Conservation (phyloP, 2,329 filamentous ascomycete genomes). For the Xylaria hypoxylon region DNA sequence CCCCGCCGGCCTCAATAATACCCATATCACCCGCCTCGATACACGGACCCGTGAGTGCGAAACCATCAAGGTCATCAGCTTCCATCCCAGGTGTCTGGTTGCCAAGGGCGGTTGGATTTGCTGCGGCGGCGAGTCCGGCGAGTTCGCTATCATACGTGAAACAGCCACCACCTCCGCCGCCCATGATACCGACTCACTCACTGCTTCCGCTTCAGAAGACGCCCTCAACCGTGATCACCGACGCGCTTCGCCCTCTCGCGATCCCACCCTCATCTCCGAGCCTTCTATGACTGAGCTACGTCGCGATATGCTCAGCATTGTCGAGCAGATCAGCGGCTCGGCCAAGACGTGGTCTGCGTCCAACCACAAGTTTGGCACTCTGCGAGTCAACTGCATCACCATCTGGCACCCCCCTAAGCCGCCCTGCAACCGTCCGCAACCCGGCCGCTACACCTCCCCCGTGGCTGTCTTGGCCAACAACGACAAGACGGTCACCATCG, state of each 20-base stretch:
- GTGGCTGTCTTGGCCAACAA: slow-evolving; percentile 89
- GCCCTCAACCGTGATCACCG: slow-evolving; percentile 42
- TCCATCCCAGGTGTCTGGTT: slow-evolving; percentile 86
- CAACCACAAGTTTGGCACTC: slow-evolving; percentile 66
- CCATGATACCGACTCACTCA: slow-evolving; percentile 44
- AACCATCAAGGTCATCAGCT: slow-evolving; percentile 77
- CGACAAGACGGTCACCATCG: slow-evolving; percentile 87
- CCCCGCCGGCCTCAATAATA: slow-evolving; percentile 77
- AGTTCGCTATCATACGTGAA: slow-evolving; percentile 82
- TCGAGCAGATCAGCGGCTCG: slow-evolving; percentile 52
- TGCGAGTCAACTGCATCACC: slow-evolving; percentile 75
- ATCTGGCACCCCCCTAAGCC: slow-evolving; percentile 67
- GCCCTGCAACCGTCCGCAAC: slow-evolving; percentile 43
- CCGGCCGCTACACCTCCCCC: slow-evolving; percentile 60
- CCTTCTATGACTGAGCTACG: slow-evolving; percentile 50
- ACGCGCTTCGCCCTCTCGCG: slow-evolving; percentile 42
- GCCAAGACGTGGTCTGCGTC: slow-evolving; percentile 62
- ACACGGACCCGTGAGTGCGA: slow-evolving; percentile 77
- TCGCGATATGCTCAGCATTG: slow-evolving; percentile 50
- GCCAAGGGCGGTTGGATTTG: slow-evolving; percentile 89
- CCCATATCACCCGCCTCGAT: slow-evolving; percentile 74
- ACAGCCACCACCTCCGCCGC: slow-evolving; percentile 43
- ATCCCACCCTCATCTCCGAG: slow-evolving; percentile 46
- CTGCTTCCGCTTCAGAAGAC: slow-evolving; percentile 51
- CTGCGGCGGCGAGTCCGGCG: slow-evolving; percentile 87